Conservation (phyloP, 2,329 filamentous ascomycete species). For the Aspergillus sp. region DNA sequence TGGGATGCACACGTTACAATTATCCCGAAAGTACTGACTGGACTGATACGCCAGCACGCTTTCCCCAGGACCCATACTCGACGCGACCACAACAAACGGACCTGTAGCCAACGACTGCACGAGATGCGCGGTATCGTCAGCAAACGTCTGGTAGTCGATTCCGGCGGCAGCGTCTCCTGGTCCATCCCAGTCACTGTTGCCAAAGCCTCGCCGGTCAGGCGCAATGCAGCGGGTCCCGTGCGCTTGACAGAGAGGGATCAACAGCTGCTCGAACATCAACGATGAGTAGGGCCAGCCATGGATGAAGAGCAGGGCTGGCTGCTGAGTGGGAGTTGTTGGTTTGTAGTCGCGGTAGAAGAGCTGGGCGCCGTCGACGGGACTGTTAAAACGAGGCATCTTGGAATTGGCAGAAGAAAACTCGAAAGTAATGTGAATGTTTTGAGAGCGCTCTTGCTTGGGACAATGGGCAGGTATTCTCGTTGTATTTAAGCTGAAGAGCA, state of each 20-base stretch:
- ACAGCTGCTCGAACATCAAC: slow-evolving; percentile 19
- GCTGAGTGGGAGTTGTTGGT: slow-evolving; percentile 10
- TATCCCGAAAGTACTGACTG: slow-evolving; percentile 10
- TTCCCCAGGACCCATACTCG: slow-evolving; percentile 23
- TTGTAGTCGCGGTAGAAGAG: slow-evolving; percentile 15
- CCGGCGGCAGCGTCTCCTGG: slow-evolving; percentile 1
- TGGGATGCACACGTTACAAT: slow-evolving; percentile 10
- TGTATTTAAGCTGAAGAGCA: no score
- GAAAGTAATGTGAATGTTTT: background rate
- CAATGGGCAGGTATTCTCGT: no score
- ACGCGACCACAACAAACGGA: slow-evolving; percentile 16
- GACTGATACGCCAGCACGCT: slow-evolving; percentile 16
- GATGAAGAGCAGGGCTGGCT: slow-evolving; percentile 17
- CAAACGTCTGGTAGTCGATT: slow-evolving; percentile 21
- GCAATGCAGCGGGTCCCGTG: slow-evolving; percentile 21
- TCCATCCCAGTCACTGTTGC: slow-evolving; percentile 21
- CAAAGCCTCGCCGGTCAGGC: slow-evolving; percentile 21
- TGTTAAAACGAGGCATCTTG: slow-evolving; percentile 14
- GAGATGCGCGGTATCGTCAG: slow-evolving; percentile 16
- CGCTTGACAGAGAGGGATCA: slow-evolving; percentile 17
- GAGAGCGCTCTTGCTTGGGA: slow-evolving; percentile 1
- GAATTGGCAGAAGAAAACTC: background rate
- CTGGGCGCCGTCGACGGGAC: slow-evolving; percentile 12
- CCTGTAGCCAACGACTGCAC: slow-evolving; percentile 12
- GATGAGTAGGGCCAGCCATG: slow-evolving; percentile 24